Conservation (phyloP, 352 stramenopile genomes). For the Discostella stelligera region DNA sequence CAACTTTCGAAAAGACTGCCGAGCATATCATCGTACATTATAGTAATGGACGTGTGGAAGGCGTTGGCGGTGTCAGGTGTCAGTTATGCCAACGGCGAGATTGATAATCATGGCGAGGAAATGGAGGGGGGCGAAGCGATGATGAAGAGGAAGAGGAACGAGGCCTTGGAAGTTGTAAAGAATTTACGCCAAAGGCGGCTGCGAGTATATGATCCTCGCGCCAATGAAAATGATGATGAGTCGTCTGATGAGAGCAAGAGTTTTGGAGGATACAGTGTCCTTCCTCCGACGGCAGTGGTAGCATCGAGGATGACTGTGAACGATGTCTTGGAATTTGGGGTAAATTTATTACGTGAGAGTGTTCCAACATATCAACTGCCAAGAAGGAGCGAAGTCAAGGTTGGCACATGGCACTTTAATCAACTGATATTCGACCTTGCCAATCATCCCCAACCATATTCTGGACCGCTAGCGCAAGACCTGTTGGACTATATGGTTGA, state of each 20-base stretch:
- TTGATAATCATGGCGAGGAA: not conserved
- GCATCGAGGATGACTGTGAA: constrained; percentile 23
- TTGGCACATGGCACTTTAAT: constrained; percentile 50
- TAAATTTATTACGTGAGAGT: constrained; percentile 19
- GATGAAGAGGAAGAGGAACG: constrained; percentile 23
- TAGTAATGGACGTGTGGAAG: constrained; percentile 41
- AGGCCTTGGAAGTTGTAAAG: constrained; percentile 31
- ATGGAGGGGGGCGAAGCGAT: not conserved
- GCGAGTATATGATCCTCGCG: constrained; percentile 25
- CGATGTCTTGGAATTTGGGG: constrained; percentile 29
- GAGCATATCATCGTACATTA: constrained; percentile 33
- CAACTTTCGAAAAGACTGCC: constrained; percentile 10
- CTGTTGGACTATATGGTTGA: constrained; percentile 42
- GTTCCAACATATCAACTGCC: constrained; percentile 17
- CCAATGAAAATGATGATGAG: not conserved
- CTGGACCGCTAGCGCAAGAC: constrained; percentile 38
- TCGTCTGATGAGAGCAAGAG: not conserved
- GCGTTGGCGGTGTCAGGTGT: constrained; percentile 20
- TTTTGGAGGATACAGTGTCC: constrained; percentile 12
- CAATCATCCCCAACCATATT: constrained; percentile 25
- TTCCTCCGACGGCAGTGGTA: constrained; percentile 8
- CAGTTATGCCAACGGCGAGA: not conserved
- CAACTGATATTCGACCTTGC: constrained; percentile 46
- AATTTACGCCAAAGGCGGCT: constrained; percentile 21
- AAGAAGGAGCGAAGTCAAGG: not conserved